These are phyloP conservation scores for Xerocomellus intermedius DNA, from an alignment of 768 basidiomycete species.

Conservation along the genomic window DNA sequence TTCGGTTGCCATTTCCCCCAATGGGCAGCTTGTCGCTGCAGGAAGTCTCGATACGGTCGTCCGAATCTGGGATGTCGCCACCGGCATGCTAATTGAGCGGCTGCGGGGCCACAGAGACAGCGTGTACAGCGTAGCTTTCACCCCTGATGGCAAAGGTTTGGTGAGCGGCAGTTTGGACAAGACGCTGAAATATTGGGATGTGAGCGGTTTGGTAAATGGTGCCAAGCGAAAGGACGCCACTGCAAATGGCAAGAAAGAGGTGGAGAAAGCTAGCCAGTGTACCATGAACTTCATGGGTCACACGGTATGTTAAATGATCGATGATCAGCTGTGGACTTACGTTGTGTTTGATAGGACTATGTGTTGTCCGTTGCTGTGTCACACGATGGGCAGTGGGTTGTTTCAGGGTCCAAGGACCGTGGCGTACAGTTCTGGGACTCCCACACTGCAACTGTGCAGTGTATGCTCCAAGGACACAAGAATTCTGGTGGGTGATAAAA, in stretches of 20 bases:
- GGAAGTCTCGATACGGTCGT: conserved; percentile 76
- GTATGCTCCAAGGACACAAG: conserved; percentile 82
- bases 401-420: conserved; percentile 94
- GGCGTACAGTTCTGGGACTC: conserved; percentile 95
- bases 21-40: conserved; percentile 62
- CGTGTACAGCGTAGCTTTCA: conserved; percentile 90
- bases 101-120: conserved; percentile 79
- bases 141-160: conserved; percentile 83
- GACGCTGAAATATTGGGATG: conserved; percentile 86
- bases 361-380: conserved; percentile 78
- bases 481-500: conserved; percentile 54
- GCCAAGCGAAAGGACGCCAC: conserved; percentile 34
- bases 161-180: conserved; percentile 92
- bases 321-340: neutral
- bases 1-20: conserved; percentile 75
- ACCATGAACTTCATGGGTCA: conserved; percentile 89
- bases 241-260: conserved; percentile 47
- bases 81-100: conserved; percentile 65
- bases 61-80: conserved; percentile 75
- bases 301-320: conserved; percentile 50
- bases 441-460: conserved; percentile 74
- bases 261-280: conserved; percentile 53
- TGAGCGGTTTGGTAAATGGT: conserved; percentile 38
- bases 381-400: conserved; percentile 92
- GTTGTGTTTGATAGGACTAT: conserved; percentile 49